Base-by-base conservation (phyloP, 106 monocot genomes). In the Xerophyta viscosa region DNA sequence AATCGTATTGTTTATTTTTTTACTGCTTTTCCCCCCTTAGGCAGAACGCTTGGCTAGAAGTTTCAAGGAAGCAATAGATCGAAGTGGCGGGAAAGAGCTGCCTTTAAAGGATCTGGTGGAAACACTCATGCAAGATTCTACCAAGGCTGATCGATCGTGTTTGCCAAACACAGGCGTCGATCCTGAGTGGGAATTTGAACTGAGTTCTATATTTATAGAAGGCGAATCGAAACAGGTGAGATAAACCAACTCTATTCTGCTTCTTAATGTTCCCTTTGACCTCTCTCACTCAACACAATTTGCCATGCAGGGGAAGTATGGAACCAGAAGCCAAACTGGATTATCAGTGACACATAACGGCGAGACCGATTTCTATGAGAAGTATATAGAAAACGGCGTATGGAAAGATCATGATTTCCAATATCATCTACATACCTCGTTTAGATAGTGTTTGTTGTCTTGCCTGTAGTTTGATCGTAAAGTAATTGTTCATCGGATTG, bases 321-420 rank as follows among this genome's bases (percentile, higher is more conserved):
- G 94, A 58, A 96, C 88, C 19, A 71, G 94, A 74, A 88, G 88
- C 78, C 81, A 70, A 46, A 46, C 71, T 44, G 78, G 73, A 6
- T 45, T 96, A 24, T 62, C 70, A 14, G 69, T 63, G 21, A 74
- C 58, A 18, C 14, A n/a, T 20, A 42, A 69, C 14, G 81, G 87
- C 0, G 74, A 79, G 24, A 70, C 63, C 6, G 68, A 21, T 15
- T 84, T 96, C 46, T 79, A 74, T 54, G 94, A 96, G 67, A 75
- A 47, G 46, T 88, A 89, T 46, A 23, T 85, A 13, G 94, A 88
- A 23, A 66, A 24, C 24, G 71, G 60, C 9, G 5, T 44, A 8
- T 89, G 94, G 88, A 85, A 81, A 64, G 88, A 96, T 6, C 84
- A 85, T 27, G 36, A 47, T 29, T 8, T 76, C 0, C 53, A 74